Evolutionary conservation across 495 filamentous ascomycete genomes (phyloP), one percentile per base, ranked within the genome.

Genomic region (Mycothermus thermophilus): DNA sequence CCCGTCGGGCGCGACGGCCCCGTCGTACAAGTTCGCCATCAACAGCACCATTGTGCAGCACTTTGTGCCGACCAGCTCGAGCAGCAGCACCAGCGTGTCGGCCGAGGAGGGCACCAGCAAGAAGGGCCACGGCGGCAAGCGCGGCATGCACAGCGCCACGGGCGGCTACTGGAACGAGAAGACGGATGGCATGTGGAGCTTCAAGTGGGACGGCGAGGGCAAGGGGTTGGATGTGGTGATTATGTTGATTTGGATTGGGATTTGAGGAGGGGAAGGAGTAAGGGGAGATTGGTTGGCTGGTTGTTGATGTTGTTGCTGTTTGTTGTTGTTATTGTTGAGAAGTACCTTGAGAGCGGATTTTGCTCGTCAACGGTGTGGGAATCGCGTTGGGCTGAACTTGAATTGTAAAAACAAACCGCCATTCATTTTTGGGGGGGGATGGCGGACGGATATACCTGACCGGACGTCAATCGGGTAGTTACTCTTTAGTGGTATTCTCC

Each of bases 11-110:
- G 50, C 57, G 32, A 38, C 57, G n/a, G 39, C 35, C 29, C 67
- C 64, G 37, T 56, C 70, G 15, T 92, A 77, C 69, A 94, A 95
- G 58, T 97, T 83, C 60, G 78, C 81, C 40, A 83, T 93, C 55
- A 94, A 92, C 69, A 92, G 83, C 68, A 96, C 86, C 44, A 95
- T 96, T 53, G 90, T 97, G 40, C 90, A 97, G 57, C 88, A 97
- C 52, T 63, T 79, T 10, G 59, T 74, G 30, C 60, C 72, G 37
- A 67, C 67, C 14, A 60, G 67, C 34, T 56, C 63, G 37, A 71
- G 69, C 58, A 69, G 69, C 58, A 41, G 64, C 29, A 12, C 34
- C 1, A 16, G 25, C 1, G 16, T 20, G 25, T 10, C 37, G 14
- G 13, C 27, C 17, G 42, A 35, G 58, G 30, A 59, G 57, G 25